A percentile compares a stretch with the other conserved stretches of the same genome.
These are phyloP conservation scores for Chenopodium quinoa DNA, from an alignment of 148 eudicot genomes.

Conservation along the genomic window DNA sequence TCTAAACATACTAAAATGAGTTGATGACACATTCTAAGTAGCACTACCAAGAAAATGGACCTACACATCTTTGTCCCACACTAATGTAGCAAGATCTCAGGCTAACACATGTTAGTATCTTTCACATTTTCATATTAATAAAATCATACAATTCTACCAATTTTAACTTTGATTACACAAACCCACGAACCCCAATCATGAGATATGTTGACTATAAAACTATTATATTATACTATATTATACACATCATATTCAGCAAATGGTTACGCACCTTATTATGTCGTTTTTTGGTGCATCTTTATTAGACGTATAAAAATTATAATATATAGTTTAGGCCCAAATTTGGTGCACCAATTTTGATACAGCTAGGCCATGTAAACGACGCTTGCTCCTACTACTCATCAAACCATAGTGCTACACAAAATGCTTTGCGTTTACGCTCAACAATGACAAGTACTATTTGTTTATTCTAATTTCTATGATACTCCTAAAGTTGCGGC, in stretches of 20 bases:
- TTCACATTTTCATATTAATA: no score
- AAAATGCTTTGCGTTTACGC: slow-evolving; percentile 15
- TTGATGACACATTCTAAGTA: neutral
- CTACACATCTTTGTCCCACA: neutral
- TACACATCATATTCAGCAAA: neutral
- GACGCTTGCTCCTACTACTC: neutral
- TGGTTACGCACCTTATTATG: neutral
- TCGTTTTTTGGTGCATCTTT: neutral
- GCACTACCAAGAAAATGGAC: neutral
- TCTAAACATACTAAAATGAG: no score
- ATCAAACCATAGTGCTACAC: neutral
- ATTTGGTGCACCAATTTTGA: slow-evolving; percentile 17
- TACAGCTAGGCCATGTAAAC: neutral
- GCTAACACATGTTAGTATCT: neutral
- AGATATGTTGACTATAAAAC: neutral
- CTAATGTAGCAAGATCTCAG: neutral
- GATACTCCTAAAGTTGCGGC: no score
- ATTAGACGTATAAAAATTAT: no score
- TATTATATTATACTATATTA: no score
- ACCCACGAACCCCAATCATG: neutral
- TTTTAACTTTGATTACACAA: no score
- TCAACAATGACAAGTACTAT: neutral
- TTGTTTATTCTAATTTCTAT: no score
- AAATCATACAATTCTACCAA: no score
- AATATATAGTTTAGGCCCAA: neutral